Base-by-base conservation (phyloP, 768 basidiomycete genomes). In the Lyophyllum atratum region DNA sequence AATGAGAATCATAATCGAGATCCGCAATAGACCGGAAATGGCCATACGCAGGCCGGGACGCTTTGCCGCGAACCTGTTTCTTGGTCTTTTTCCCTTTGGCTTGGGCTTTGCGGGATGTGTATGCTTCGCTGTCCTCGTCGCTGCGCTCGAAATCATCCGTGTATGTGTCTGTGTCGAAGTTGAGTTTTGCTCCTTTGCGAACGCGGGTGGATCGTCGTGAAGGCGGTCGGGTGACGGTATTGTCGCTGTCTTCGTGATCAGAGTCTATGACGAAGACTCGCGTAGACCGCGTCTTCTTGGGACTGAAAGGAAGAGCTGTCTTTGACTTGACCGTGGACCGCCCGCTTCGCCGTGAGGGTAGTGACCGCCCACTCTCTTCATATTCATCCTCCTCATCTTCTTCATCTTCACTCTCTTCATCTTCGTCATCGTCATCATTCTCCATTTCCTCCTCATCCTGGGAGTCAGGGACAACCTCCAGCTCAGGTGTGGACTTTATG, bases 281-380 rank as follows among this genome's bases (percentile, higher is more conserved):
- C 40, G 67, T 70, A 29, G 75, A 68, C 9, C 85, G 80, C 34
- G 82, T 80, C 70, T 86, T 90, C 66, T 70, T 80, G 0, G 90
- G 87, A 63, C 87, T 90, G 70, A 86, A 90, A 7, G 87, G 87
- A 33, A 89, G 78, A 34, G 67, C 65, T 69, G 64, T 58, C 37
- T 56, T 66, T 21, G 52, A 58, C 42, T 56, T 65, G 61, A 62
- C 54, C n/a, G 59, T n/a, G 59, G 62, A 29, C 55, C 66, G 56
- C 60, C 59, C 28, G 55, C 63, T 46, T 59, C 71, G 29, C 62
- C 66, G 55, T n/a, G 55, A 61, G 25, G 52, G 54, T 24, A 58
- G 59, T 33, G 47, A 58, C 25, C 63, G 59, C 26, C 62, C 54
- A 5, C 57, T 39, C 19, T 66, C 59, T 28, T 66, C 67, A 45